Percentiles rank a stretch among this genome's conserved stretches.
These are phyloP conservation scores for Graphilbum fragrans DNA, from an alignment of 2,329 filamentous ascomycete species.

Conservation along the genomic window DNA sequence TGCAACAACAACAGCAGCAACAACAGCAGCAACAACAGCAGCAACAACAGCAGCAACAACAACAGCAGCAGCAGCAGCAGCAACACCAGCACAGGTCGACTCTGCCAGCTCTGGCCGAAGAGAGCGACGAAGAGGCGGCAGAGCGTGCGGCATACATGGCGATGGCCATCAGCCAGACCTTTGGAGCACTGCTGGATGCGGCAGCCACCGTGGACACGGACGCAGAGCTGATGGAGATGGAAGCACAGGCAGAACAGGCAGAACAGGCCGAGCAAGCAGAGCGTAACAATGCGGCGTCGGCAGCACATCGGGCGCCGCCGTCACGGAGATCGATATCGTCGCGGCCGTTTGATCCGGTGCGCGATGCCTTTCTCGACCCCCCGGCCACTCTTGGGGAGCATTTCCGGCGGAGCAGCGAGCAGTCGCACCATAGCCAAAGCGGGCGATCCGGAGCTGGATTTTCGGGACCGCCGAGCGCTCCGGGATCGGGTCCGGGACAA, in stretches of 20 bases:
- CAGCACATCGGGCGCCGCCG: neutral
- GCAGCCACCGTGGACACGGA: neutral
- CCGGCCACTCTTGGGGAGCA: constrained; percentile 6
- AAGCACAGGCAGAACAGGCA: neutral
- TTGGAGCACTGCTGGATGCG: constrained; percentile 1
- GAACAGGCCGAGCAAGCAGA: no score
- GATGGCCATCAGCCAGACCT: neutral
- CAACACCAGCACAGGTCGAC: no score
- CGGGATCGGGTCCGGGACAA: no score
- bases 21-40: neutral
- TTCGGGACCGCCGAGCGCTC: no score
- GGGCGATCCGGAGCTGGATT: no score
- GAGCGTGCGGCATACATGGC: neutral
- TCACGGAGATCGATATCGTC: neutral
- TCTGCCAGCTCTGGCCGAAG: neutral
- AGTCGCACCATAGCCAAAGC: constrained; percentile 4
- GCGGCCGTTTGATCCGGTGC: constrained; percentile 30
- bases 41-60: neutral
- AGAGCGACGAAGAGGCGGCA: neutral
- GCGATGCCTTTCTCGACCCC: constrained; percentile 24
- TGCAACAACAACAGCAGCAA: no score
- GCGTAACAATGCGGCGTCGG: neutral
- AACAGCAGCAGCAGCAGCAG: constrained; percentile 1
- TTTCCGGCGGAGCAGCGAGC: constrained; percentile 3
- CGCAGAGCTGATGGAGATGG: no score